Evolutionary conservation across 1,139 yeast species (phyloP), one percentile per base, ranked within the genome.

Genomic region (Pichia sp.): DNA sequence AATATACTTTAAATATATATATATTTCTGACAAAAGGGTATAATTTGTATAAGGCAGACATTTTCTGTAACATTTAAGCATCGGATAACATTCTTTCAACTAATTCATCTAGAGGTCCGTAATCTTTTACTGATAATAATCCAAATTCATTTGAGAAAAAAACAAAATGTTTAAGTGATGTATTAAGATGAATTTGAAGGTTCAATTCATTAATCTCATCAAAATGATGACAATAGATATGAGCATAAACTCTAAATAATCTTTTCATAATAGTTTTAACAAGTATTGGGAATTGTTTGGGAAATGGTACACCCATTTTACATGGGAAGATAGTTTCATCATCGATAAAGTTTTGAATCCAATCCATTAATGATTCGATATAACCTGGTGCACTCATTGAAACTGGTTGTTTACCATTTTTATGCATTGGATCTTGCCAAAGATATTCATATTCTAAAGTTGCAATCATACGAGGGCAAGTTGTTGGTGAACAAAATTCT

Each of bases 381-480:
- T 91, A 91, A 48, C 84, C 94, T 37, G 97, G 95, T 1, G 99
- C 98, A 28, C 93, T 80, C 53, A 91, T 72, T 21, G 80, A 74
- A 8, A 91, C 80, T 2, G 89, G 84, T 45, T 71, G 77, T 40
- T 55, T 56, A 31, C 49, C 48, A 64, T 58, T 67, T 59, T 69
- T 61, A 11, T 74, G 62, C 54, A 68, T 63, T 33, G 75, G 64
- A 54, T 85, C 95, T 59, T 88, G 96, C 98, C 98, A 91, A 47
- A 91, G 72, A 58, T 91, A 91, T 62, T 91, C 98, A 59, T 88
- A 91, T 64, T 88, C 96, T 46, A 83, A 94, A 0, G 97, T 89
- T 12, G 98, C 98, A 43, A 84, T 86, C 99, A 91, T 91, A 46
- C 93, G 67, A 4, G 98, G 97, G 60, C 98, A 91, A 2, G 95